phyloP scores from a whole-genome alignment of 148 eudicot species.

The Fagopyrum esculentum region DNA sequence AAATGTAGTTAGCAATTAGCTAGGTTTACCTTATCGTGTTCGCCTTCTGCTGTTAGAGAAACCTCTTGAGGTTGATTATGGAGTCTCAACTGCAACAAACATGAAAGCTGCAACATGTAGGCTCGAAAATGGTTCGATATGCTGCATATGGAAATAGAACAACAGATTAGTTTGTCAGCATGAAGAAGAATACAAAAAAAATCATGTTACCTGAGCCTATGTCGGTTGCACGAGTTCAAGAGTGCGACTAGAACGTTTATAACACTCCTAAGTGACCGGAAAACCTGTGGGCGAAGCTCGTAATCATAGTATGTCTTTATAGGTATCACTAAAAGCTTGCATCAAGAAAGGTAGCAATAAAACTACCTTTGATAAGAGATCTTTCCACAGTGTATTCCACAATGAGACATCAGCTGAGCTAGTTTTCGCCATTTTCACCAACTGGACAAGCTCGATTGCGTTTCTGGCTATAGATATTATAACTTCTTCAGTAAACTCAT shows the following conservation, averaged over 20 bases:
- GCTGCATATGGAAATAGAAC: neutral
- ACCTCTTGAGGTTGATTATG: neutral
- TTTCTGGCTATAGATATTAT: neutral
- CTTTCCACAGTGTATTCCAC: slow-evolving; percentile 5
- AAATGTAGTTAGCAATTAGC: neutral
- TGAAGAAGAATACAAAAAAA: neutral
- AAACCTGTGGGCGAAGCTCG: slow-evolving; percentile 37
- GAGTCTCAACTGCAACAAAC: neutral
- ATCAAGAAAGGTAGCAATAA: neutral
- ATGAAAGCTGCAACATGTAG: slow-evolving; percentile 1
- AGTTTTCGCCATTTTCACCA: slow-evolving; percentile 7
- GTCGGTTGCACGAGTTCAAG: slow-evolving; percentile 82
- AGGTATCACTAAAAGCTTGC: neutral
- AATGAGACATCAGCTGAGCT: neutral
- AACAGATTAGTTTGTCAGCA: neutral
- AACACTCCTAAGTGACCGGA: slow-evolving; percentile 73
- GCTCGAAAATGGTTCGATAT: slow-evolving; percentile 2
- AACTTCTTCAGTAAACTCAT: neutral
- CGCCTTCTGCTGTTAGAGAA: neutral
- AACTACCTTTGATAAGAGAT: slow-evolving; percentile 10
- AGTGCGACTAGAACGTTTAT: slow-evolving; percentile 73
- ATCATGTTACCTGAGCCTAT: slow-evolving; percentile 61
- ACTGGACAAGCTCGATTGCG: neutral
- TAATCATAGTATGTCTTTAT: neutral
- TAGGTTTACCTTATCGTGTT: neutral